phyloP scores from a whole-genome alignment of 495 filamentous ascomycete genomes.

The Barbatosphaeria neglecta region DNA sequence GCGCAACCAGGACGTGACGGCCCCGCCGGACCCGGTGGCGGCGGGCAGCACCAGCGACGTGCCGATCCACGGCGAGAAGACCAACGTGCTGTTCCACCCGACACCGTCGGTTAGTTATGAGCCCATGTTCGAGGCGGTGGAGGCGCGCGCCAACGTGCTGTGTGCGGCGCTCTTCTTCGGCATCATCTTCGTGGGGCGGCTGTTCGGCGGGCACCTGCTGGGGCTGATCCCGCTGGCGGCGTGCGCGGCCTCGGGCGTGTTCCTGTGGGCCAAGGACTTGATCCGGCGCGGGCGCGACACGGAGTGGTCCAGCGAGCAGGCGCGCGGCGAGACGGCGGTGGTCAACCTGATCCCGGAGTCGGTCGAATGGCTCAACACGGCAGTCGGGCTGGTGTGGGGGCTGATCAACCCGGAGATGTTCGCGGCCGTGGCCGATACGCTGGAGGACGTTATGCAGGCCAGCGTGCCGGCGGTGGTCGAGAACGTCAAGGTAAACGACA shows the following conservation, averaged over 20 bases:
- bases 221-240: constrained; percentile 60
- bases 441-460: constrained; percentile 86
- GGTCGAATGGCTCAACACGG: constrained; percentile 84
- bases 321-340: constrained; percentile 66
- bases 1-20: constrained; percentile 75
- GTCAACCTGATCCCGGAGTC: constrained; percentile 87
- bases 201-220: constrained; percentile 65
- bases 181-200: constrained; percentile 65
- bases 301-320: constrained; percentile 82
- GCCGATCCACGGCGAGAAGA: constrained; percentile 90
- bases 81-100: constrained; percentile 90
- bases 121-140: constrained; percentile 68
- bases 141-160: constrained; percentile 55
- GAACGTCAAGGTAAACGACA: constrained; percentile 91
- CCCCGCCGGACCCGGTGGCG: constrained; percentile 77
- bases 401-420: constrained; percentile 93
- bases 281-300: constrained; percentile 66
- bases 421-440: constrained; percentile 40
- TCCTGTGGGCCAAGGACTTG: constrained; percentile 80
- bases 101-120: constrained; percentile 79
- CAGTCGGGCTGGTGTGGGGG: constrained; percentile 73
- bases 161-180: constrained; percentile 56
- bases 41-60: constrained; percentile 78
- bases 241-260: constrained; percentile 64
- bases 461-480: constrained; percentile 81